Evolutionary conservation across 176 grass and related monocot species (phyloP).

Genomic region (maize (Zea mays)): DNA sequence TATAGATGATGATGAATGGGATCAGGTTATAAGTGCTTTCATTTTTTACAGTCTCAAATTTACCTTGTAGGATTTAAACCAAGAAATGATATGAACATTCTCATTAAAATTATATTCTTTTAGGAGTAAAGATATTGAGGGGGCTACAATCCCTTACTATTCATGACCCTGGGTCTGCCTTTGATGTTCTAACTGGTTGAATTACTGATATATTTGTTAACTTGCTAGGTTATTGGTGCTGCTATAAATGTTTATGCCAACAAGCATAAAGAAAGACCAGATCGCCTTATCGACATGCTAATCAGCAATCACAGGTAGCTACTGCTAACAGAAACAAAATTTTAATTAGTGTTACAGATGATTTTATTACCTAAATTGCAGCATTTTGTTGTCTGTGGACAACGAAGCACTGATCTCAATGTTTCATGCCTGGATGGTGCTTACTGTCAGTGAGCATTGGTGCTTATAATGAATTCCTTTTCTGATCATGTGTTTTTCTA

Average conservation of each 20-base stretch:
- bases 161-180: no score
- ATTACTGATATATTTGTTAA: constrained; percentile 42
- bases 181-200: constrained; percentile 22
- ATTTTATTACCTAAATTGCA: not conserved
- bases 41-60: constrained; percentile 29
- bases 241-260: constrained; percentile 92
- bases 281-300: constrained; percentile 96
- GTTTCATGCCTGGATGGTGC: not conserved
- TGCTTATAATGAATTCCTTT: not conserved
- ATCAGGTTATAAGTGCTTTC: constrained; percentile 68
- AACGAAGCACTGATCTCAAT: not conserved
- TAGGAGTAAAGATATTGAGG: no score
- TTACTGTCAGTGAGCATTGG: not conserved
- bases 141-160: no score
- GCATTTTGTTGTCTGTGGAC: not conserved
- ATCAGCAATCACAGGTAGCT: constrained; percentile 87
- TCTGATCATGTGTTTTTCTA: constrained; percentile 19
- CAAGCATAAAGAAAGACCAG: constrained; percentile 92
- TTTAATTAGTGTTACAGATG: not conserved
- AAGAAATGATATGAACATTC: constrained; percentile 17
- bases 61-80: not conserved
- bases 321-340: not conserved
- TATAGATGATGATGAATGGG: constrained; percentile 90
- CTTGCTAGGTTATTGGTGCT: constrained; percentile 75
- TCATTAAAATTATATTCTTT: constrained; percentile 16